A percentile compares a stretch with the other conserved stretches of the same genome.
These are phyloP conservation scores for Mortierella sp. DNA, from an alignment of 371 early-diverging fungal genomes.

Conservation along the genomic window DNA sequence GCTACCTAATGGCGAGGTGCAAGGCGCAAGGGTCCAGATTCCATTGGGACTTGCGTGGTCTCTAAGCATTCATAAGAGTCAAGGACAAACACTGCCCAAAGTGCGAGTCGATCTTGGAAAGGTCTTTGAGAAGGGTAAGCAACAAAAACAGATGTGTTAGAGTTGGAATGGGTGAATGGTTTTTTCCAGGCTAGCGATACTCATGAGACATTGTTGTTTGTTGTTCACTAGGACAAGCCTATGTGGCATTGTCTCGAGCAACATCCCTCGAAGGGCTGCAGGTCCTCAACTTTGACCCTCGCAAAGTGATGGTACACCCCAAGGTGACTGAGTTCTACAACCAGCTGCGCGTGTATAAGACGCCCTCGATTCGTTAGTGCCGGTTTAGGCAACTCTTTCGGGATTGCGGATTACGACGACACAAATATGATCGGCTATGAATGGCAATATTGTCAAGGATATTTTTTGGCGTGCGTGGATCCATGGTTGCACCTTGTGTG, in stretches of 20 bases:
- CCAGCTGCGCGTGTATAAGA: slow-evolving; percentile 12
- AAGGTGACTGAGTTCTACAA: slow-evolving; percentile 73
- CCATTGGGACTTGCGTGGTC: slow-evolving; percentile 75
- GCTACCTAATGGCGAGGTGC: slow-evolving; percentile 23
- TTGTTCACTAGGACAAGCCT: slow-evolving; percentile 61
- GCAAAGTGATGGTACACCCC: slow-evolving; percentile 76
- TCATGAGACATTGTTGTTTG: background rate
- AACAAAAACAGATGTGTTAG: too few relatives aligned
- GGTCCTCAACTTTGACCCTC: slow-evolving; percentile 75
- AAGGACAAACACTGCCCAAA: slow-evolving; percentile 57
- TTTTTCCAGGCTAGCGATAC: too few relatives aligned
- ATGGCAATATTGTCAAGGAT: too few relatives aligned
- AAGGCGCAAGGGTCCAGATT: slow-evolving; percentile 56
- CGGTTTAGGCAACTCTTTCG: too few relatives aligned
- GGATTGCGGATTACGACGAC: too few relatives aligned
- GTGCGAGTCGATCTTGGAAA: slow-evolving; percentile 47
- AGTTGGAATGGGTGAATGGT: too few relatives aligned
- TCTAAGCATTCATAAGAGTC: slow-evolving; percentile 71
- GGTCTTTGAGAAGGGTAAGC: slow-evolving; percentile 50
- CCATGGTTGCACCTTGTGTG: too few relatives aligned
- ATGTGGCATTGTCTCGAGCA: slow-evolving; percentile 69
- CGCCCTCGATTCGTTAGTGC: slow-evolving; percentile 4
- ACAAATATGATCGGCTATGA: too few relatives aligned
- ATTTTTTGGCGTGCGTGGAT: too few relatives aligned
- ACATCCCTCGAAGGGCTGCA: slow-evolving; percentile 64